These are phyloP conservation scores for Coniochaeta ligniaria DNA, from an alignment of 2,329 filamentous ascomycete genomes.

Conservation along the genomic window DNA sequence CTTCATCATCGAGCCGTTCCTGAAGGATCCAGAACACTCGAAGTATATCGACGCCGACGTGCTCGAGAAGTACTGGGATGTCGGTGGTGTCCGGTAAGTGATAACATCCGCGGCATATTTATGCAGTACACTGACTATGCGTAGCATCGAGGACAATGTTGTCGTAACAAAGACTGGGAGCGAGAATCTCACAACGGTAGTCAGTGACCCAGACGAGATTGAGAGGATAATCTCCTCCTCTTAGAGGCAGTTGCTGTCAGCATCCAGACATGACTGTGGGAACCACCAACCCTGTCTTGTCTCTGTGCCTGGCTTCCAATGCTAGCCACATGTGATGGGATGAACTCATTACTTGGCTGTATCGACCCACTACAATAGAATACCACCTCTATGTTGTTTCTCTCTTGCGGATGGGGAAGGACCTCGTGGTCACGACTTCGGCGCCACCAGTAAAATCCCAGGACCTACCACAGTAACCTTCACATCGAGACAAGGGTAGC, in stretches of 20 bases:
- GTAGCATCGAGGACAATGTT: conserved; percentile 55
- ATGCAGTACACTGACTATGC: not conserved
- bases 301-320: not conserved
- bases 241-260: not conserved
- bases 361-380: too few relatives aligned
- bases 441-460: too few relatives aligned
- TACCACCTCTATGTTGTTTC: too few relatives aligned
- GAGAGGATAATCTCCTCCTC: conserved; percentile 41
- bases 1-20: conserved; percentile 78
- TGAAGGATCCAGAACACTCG: conserved; percentile 63
- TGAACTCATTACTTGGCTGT: not conserved
- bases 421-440: too few relatives aligned
- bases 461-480: too few relatives aligned
- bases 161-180: conserved; percentile 54
- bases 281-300: not conserved
- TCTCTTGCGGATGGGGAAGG: too few relatives aligned
- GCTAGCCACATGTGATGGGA: not conserved
- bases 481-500: too few relatives aligned
- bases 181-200: conserved; percentile 58
- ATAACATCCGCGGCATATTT: not conserved
- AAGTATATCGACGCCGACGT: conserved; percentile 71
- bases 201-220: conserved; percentile 53
- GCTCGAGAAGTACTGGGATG: conserved; percentile 73
- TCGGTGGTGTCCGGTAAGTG: conserved; percentile 59
- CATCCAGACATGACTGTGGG: not conserved